phyloP scores from a whole-genome alignment of 2,329 filamentous ascomycete genomes.

The Cryphonectria japonica region DNA sequence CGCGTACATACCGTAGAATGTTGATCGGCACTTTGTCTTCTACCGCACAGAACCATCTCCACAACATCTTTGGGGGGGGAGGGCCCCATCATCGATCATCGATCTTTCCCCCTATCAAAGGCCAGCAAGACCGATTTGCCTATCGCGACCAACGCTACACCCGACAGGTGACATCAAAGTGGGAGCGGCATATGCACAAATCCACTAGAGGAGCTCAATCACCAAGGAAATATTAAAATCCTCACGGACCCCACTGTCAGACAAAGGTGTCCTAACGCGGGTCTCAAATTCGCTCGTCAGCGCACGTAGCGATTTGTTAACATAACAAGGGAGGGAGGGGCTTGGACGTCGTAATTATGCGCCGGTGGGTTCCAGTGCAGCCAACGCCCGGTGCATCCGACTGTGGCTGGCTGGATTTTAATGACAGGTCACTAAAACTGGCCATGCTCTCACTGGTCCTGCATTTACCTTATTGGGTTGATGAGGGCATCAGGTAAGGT shows the following conservation, averaged over 20 bases:
- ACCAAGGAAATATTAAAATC: neutral
- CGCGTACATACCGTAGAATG: neutral
- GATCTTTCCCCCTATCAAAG: neutral
- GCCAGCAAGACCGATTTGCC: neutral
- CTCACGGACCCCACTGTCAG: neutral
- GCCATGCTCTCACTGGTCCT: neutral
- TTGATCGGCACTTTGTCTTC: neutral
- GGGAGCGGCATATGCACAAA: neutral
- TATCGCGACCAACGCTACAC: neutral
- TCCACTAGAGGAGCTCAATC: constrained; percentile 6
- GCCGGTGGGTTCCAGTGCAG: constrained; percentile 7
- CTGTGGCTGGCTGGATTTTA: constrained; percentile 2
- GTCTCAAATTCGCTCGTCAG: constrained; percentile 1
- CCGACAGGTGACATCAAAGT: constrained; percentile 2
- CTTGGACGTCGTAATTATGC: neutral
- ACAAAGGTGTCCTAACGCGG: neutral
- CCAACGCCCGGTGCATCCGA: constrained; percentile 5
- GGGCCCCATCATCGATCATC: neutral
- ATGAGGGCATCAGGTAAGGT: neutral
- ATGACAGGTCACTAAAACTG: constrained; percentile 2
- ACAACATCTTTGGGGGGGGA: neutral
- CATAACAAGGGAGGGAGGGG: neutral
- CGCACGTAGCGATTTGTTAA: constrained; percentile 1
- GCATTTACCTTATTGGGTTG: neutral
- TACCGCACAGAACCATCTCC: neutral